phyloP scores from a whole-genome alignment of 2,329 filamentous ascomycete genomes.

The Tothia fuscella region DNA sequence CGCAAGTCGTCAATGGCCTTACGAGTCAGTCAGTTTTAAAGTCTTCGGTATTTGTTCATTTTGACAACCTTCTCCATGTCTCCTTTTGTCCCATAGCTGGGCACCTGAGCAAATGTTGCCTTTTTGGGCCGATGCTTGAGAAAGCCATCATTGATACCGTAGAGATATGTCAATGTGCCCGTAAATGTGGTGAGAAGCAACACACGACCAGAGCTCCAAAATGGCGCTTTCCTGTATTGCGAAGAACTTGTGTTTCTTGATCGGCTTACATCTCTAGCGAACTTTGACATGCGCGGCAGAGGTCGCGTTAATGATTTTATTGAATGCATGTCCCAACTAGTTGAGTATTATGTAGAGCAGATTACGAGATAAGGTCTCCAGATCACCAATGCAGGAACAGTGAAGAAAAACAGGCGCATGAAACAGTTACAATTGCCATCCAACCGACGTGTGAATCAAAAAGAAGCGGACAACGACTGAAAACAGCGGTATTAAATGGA shows the following conservation, averaged over 20 bases:
- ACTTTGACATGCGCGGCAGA: no score
- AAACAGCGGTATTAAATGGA: no score
- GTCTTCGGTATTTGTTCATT: not conserved
- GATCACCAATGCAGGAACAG: no score
- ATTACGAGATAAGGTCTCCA: no score
- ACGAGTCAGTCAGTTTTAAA: not conserved
- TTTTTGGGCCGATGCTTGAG: conserved; percentile 20
- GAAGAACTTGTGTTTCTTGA: conserved; percentile 2
- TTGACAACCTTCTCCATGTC: conserved; percentile 39
- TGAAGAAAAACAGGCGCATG: no score
- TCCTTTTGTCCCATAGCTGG: conserved; percentile 36
- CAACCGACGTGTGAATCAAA: no score
- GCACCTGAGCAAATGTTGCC: conserved; percentile 17
- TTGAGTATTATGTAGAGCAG: no score
- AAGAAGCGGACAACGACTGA: no score
- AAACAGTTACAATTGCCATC: no score
- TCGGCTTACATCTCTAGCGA: conserved; percentile 1
- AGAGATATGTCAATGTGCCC: conserved; percentile 39
- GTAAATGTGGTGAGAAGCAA: conserved; percentile 38
- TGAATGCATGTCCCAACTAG: no score
- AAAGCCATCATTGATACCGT: conserved; percentile 33
- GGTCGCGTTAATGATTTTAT: no score
- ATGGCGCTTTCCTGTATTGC: conserved; percentile 12
- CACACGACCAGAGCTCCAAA: conserved; percentile 37
- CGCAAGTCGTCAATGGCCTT: conserved; percentile 47